Evolutionary conservation across 108 stramenopile genomes (phyloP).

Genomic region (Nitzschia putrida): DNA sequence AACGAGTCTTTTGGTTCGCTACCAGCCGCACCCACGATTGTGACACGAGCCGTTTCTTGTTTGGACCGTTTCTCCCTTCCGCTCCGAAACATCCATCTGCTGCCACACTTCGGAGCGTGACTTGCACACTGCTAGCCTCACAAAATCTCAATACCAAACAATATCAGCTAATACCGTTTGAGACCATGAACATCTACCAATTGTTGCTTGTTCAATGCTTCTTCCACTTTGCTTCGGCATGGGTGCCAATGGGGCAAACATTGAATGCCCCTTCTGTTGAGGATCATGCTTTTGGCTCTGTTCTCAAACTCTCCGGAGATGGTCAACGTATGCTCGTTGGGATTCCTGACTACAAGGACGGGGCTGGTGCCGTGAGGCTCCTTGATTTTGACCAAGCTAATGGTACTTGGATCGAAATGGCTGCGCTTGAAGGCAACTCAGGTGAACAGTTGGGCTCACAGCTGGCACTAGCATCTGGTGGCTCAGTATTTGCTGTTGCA

Average conservation of each 20-base stretch:
- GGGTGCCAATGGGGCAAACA: neutral
- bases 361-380: constrained; percentile 24
- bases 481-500: constrained; percentile 3
- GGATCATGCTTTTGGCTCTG: neutral
- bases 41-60: no score
- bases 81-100: no score
- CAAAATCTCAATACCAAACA: no score
- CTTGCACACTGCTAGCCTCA: no score
- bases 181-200: neutral
- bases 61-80: no score
- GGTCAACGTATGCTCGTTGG: constrained; percentile 25
- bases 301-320: constrained; percentile 18
- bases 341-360: constrained; percentile 13
- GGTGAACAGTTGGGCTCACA: constrained; percentile 1
- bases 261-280: neutral
- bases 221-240: neutral
- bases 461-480: constrained; percentile 7
- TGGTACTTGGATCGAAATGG: constrained; percentile 3
- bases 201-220: neutral
- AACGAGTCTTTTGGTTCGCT: no score
- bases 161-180: neutral
- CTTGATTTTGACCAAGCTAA: constrained; percentile 6
- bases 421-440: neutral
- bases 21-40: no score
- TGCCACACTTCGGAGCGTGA: no score